Percentiles rank a stretch among this genome's conserved stretches.
phyloP scores from a whole-genome alignment of 2,329 filamentous ascomycete species.

The Nemania sp. region DNA sequence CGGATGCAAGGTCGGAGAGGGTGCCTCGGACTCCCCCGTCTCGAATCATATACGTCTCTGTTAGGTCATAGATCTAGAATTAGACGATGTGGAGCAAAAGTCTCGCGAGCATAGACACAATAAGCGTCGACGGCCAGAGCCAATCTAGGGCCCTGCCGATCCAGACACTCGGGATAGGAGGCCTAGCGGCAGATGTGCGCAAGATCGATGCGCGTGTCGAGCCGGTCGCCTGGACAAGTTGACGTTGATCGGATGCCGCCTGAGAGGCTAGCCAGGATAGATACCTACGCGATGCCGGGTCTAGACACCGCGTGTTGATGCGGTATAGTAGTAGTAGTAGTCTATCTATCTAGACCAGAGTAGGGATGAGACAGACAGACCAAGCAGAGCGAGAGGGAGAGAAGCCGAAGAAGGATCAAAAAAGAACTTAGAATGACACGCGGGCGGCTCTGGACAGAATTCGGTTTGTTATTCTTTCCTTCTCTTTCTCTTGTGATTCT shows the following conservation, averaged over 20 bases:
- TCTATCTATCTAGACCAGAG: too few species aligned
- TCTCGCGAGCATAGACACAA: constrained; percentile 5
- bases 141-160: constrained; percentile 3
- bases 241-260: not conserved
- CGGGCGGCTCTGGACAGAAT: not conserved
- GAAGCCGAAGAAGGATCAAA: too few species aligned
- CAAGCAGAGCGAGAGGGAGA: not conserved
- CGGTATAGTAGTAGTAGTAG: not conserved
- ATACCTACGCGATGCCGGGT: constrained; percentile 1
- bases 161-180: not conserved
- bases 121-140: constrained; percentile 1
- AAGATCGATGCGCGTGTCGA: constrained; percentile 4
- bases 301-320: not conserved
- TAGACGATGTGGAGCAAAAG: not conserved
- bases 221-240: not conserved
- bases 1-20: not conserved
- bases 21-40: not conserved
- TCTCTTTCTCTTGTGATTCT: not conserved
- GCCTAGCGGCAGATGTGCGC: constrained; percentile 4
- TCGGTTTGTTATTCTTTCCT: not conserved
- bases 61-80: constrained; percentile 12
- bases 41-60: constrained; percentile 6
- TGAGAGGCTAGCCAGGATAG: not conserved
- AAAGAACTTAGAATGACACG: not conserved
- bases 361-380: not conserved